Evolutionary conservation across 164 flowering plant species (phyloP), one percentile per base, ranked within the genome.

Genomic region (Vitis cinerea): DNA sequence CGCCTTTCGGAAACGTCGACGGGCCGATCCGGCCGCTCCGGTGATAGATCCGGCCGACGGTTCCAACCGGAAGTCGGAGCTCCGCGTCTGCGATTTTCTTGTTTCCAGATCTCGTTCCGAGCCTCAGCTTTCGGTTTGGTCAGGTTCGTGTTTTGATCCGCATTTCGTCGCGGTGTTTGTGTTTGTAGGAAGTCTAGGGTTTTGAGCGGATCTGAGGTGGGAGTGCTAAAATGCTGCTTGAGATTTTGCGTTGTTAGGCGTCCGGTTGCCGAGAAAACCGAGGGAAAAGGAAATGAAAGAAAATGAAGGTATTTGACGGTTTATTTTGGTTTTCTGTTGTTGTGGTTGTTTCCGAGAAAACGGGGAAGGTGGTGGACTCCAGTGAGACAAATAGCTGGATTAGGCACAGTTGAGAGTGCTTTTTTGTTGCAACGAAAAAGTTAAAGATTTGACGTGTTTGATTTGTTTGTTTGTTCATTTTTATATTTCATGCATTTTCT

Each of bases 101-200:
- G n/a, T 47, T 48, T 70, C 72, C 4, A 49, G 68, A 48, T 58
- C 58, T 58, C 19, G 9, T 2, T 51, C 48, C 27, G 3, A n/a
- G 0, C 16, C 54, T 54, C 31, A 55, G 10, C 30, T 48, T 55
- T n/a, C 64, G 67, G 50, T 56, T 8, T 16, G 2, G n/a, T 57
- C 71, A 62, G 76, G 76, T 73, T 62, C 64, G 63, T 54, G 15
- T 3, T 19, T 37, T 58, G 50, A 13, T 31, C 53, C n/a, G 27
- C 69, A 65, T 72, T 65, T 59, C 17, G 49, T 59, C 44, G 27
- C 13, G 57, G 7, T 3, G 9, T 10, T 8, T 29, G 12, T 1
- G 27, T 57, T 66, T 57, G 8, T 17, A 11, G 13, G 2, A 1
- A 52, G 48, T 61, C 63, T 29, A 48, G 61, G 70, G 48, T 61